Evolutionary conservation across 192 early-diverging fungal genomes (phyloP).

Genomic region (Rhizoclosmatium globosum): DNA sequence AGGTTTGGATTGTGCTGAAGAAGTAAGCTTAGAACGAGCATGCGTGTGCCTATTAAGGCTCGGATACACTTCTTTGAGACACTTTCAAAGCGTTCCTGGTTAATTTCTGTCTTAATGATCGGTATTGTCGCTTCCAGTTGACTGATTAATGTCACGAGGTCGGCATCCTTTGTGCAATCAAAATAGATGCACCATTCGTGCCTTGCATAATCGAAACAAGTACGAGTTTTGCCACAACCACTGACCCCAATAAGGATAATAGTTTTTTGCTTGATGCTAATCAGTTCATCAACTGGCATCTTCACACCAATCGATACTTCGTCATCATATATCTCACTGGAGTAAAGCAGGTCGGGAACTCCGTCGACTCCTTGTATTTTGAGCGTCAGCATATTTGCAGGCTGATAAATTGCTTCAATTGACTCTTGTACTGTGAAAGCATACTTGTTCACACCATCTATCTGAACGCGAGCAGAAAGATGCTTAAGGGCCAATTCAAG

Average conservation of each 20-base stretch:
- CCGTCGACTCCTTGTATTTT: conserved; percentile 14
- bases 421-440: neutral
- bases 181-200: conserved; percentile 2
- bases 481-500: too few species aligned
- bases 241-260: conserved; percentile 24
- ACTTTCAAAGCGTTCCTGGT: conserved; percentile 6
- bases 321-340: conserved; percentile 25
- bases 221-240: conserved; percentile 21
- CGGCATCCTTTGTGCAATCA: conserved; percentile 5
- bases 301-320: conserved; percentile 8
- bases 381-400: conserved; percentile 12
- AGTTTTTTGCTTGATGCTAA: conserved; percentile 6
- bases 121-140: neutral
- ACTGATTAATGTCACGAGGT: neutral
- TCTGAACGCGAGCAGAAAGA: too few species aligned
- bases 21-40: neutral
- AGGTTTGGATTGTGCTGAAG: conserved; percentile 1
- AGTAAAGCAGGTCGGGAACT: conserved; percentile 28
- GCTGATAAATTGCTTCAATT: neutral
- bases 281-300: conserved; percentile 23
- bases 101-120: neutral
- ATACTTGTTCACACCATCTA: too few species aligned
- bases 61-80: neutral
- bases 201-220: conserved; percentile 10
- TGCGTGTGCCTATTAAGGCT: neutral